Conservation (phyloP, 768 basidiomycete species). For the Suillus luteus region DNA sequence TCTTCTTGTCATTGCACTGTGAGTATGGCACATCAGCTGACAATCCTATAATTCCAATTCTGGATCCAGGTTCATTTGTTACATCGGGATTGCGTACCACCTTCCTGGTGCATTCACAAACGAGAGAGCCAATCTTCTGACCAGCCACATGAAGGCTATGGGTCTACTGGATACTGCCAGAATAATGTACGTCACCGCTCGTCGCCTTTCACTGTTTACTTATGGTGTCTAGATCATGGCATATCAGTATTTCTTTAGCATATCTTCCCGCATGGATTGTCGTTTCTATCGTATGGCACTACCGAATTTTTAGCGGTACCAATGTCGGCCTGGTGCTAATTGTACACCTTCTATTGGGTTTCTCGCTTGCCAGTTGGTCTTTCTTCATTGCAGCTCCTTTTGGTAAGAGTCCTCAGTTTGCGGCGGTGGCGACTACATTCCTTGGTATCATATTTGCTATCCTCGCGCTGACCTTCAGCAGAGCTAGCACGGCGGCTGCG, state of each 20-base stretch:
- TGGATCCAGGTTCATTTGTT: constrained; percentile 59
- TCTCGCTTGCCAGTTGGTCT: constrained; percentile 70
- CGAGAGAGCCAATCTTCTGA: constrained; percentile 66
- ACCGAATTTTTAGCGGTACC: constrained; percentile 63
- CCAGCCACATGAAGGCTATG: constrained; percentile 79
- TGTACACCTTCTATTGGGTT: constrained; percentile 68
- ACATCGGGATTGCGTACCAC: constrained; percentile 76
- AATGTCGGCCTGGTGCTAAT: constrained; percentile 60
- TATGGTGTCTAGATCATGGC: constrained; percentile 51
- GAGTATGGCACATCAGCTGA: too few species aligned
- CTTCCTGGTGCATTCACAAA: constrained; percentile 68
- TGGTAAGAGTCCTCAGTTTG: constrained; percentile 71
- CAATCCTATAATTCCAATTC: constrained; percentile 4
- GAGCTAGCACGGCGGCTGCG: constrained; percentile 45
- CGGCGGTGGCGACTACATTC: constrained; percentile 67
- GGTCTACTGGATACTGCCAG: constrained; percentile 72
- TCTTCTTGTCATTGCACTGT: constrained; percentile 70
- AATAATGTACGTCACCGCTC: constrained; percentile 44
- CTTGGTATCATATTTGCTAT: constrained; percentile 67
- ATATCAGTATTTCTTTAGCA: constrained; percentile 59
- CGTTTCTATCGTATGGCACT: constrained; percentile 65
- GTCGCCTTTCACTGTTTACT: constrained; percentile 11
- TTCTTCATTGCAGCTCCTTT: constrained; percentile 72
- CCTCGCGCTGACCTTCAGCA: constrained; percentile 55
- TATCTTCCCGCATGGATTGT: constrained; percentile 82